These are phyloP conservation scores for Mallotus japonicus DNA, from an alignment of 441 rosid genomes.

Conservation along the genomic window DNA sequence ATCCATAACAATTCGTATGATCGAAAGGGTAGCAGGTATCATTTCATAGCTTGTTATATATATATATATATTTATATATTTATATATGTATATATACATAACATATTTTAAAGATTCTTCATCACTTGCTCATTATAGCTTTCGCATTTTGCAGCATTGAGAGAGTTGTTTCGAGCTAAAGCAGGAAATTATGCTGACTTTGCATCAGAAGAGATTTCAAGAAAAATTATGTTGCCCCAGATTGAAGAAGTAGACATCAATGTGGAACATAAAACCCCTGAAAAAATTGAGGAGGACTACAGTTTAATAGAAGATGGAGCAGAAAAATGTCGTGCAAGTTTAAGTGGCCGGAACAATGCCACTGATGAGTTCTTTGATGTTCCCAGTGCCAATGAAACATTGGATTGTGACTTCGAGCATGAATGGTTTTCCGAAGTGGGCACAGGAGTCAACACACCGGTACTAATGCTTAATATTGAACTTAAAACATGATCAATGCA, in stretches of 20 bases:
- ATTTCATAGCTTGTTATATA: not conserved
- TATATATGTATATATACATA: not conserved
- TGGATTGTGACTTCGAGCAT: conserved; percentile 41
- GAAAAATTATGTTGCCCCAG: conserved; percentile 29
- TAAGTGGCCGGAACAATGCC: conserved; percentile 53
- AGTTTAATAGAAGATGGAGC: conserved; percentile 34
- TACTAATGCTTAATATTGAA: conserved; percentile 21
- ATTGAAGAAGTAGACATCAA: conserved; percentile 30
- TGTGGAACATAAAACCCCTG: conserved; percentile 23
- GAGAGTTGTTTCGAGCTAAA: conserved; percentile 72
- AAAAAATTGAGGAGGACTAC: conserved; percentile 25
- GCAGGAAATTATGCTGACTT: conserved; percentile 48
- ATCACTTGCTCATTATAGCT: conserved; percentile 3
- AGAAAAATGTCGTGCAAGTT: conserved; percentile 45
- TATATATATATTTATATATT: not conserved
- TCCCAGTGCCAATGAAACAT: conserved; percentile 52
- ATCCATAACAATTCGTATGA: conserved; percentile 71
- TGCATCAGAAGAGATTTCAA: conserved; percentile 35
- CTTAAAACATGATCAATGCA: not conserved
- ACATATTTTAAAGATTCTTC: not conserved
- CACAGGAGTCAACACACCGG: conserved; percentile 42
- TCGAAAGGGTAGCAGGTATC: conserved; percentile 78
- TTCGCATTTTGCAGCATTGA: conserved; percentile 46
- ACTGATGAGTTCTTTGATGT: conserved; percentile 95
- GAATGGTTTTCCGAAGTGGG: conserved; percentile 44